These are phyloP conservation scores for Leccinum fallax DNA, from an alignment of 1,284 basidiomycete species.

Conservation along the genomic window DNA sequence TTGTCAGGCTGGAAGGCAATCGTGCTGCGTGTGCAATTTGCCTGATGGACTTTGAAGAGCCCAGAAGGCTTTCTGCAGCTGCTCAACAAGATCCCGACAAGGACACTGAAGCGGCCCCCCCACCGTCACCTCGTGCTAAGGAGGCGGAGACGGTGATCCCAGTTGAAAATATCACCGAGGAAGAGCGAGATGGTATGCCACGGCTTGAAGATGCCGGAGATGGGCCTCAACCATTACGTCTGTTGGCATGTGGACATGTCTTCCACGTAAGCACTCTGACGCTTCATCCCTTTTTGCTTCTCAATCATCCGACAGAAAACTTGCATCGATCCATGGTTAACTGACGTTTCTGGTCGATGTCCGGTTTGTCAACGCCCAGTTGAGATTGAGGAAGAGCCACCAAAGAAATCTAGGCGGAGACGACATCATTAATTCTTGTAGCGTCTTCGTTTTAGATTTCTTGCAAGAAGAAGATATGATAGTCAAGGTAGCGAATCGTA, in stretches of 20 bases:
- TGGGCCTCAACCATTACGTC: constrained; percentile 70
- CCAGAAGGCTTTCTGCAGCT: constrained; percentile 46
- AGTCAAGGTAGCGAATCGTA: constrained; percentile 34
- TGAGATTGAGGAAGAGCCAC: constrained; percentile 40
- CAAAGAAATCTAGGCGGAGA: constrained; percentile 36
- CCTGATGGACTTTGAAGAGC: constrained; percentile 79
- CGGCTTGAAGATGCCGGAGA: constrained; percentile 69
- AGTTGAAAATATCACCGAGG: constrained; percentile 44
- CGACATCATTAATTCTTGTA: constrained; percentile 22
- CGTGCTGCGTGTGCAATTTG: constrained; percentile 82
- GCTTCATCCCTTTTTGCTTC: constrained; percentile 2
- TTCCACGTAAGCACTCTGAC: constrained; percentile 65
- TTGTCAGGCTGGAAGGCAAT: constrained; percentile 73
- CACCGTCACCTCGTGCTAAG: constrained; percentile 13
- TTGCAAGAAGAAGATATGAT: constrained; percentile 25
- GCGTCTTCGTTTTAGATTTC: constrained; percentile 8
- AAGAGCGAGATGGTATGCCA: constrained; percentile 42
- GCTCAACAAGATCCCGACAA: constrained; percentile 26
- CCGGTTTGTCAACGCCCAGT: constrained; percentile 73
- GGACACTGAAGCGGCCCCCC: constrained; percentile 10
- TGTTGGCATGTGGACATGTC: constrained; percentile 76
- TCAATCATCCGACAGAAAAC: constrained; percentile 55
- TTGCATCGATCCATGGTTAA: constrained; percentile 78
- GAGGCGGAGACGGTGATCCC: constrained; percentile 29
- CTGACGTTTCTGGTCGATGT: constrained; percentile 76